Percentiles rank a stretch among this genome's conserved stretches.
These are phyloP conservation scores for Hypoxylon subgilvum DNA, from an alignment of 495 filamentous ascomycete genomes.

Conservation along the genomic window DNA sequence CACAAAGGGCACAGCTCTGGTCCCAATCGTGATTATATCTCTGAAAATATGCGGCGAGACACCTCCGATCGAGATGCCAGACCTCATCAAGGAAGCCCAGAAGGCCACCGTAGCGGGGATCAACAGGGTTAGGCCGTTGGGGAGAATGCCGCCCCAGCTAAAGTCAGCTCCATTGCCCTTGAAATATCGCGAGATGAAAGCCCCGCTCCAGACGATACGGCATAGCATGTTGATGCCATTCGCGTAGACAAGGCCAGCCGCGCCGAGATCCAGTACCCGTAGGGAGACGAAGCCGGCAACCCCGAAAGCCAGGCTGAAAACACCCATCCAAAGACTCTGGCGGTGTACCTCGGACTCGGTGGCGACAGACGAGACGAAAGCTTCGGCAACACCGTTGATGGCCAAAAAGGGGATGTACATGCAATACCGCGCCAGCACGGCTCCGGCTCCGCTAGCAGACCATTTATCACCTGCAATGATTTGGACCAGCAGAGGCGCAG, in stretches of 20 bases:
- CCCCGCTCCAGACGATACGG: slow-evolving; percentile 77
- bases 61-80: slow-evolving; percentile 44
- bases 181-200: slow-evolving; percentile 74
- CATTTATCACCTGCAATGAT: slow-evolving; percentile 77
- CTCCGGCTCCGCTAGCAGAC: slow-evolving; percentile 65
- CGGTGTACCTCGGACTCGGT: slow-evolving; percentile 68
- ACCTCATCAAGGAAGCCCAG: slow-evolving; percentile 36
- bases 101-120: slow-evolving; percentile 27
- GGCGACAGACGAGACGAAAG: slow-evolving; percentile 87
- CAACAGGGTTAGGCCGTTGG: slow-evolving; percentile 18
- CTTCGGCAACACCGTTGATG: slow-evolving; percentile 88
- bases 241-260: slow-evolving; percentile 78
- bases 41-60: slow-evolving; percentile 42
- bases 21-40: slow-evolving; percentile 59
- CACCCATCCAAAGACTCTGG: slow-evolving; percentile 83
- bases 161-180: slow-evolving; percentile 44
- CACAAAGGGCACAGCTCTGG: slow-evolving; percentile 59
- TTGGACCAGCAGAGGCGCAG: slow-evolving; percentile 72
- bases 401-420: slow-evolving; percentile 93
- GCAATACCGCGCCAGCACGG: slow-evolving; percentile 77
- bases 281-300: slow-evolving; percentile 73
- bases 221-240: slow-evolving; percentile 86
- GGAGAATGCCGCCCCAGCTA: slow-evolving; percentile 30
- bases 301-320: slow-evolving; percentile 75
- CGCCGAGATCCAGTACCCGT: slow-evolving; percentile 67